Percentiles rank a stretch among this genome's conserved stretches.
phyloP scores from a whole-genome alignment of 345 rosid species.

The Acer campestre region DNA sequence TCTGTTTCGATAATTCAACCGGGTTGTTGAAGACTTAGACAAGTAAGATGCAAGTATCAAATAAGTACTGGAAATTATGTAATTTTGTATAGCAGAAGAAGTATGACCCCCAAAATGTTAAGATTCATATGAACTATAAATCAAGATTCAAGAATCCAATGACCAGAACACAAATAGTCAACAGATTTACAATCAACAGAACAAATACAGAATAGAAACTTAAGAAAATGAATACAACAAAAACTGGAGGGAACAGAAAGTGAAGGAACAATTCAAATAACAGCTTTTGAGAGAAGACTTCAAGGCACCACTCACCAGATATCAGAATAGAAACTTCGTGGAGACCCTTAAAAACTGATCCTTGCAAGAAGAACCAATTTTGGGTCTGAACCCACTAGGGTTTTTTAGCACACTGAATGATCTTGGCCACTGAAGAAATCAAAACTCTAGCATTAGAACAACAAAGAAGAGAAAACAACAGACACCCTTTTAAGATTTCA shows the following conservation, averaged over 20 bases:
- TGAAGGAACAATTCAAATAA: not conserved
- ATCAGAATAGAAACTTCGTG: conserved; percentile 13
- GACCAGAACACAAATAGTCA: not conserved
- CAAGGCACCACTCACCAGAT: conserved; percentile 21
- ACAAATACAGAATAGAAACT: not conserved
- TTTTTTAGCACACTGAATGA: not conserved
- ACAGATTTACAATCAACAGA: not conserved
- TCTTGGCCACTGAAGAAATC: conserved; percentile 10
- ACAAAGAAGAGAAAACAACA: not conserved
- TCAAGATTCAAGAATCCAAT: not conserved
- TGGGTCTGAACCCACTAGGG: conserved; percentile 19
- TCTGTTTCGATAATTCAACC: conserved; percentile 12
- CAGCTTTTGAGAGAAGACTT: not conserved
- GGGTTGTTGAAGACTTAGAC: not conserved
- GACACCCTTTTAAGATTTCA: conserved; percentile 19
- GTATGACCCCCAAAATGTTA: not conserved
- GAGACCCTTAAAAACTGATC: conserved; percentile 2
- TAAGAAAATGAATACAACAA: not conserved
- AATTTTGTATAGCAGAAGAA: not conserved
- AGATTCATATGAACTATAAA: not conserved
- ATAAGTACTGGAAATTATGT: not conserved
- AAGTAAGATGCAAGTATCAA: not conserved
- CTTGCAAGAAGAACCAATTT: conserved; percentile 9
- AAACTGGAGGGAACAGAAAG: not conserved
- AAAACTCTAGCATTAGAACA: not conserved